phyloP scores from a whole-genome alignment of 768 basidiomycete species.

The Mycena capillaripes region DNA sequence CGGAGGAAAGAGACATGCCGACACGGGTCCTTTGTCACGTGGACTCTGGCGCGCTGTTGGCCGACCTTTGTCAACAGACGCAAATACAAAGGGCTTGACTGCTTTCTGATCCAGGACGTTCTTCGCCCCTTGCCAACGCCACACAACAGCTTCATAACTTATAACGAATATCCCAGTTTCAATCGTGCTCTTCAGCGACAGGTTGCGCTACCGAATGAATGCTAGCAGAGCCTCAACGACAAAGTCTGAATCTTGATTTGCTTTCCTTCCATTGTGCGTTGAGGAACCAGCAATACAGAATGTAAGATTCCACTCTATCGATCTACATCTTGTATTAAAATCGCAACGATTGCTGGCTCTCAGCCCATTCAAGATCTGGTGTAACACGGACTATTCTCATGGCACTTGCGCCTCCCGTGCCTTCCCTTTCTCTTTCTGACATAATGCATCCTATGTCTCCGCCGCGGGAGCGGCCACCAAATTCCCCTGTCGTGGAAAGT shows the following conservation, averaged over 20 bases:
- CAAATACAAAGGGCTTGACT: neutral
- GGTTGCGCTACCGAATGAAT: neutral
- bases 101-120: too few species aligned
- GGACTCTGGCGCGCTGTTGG: neutral
- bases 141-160: too few species aligned
- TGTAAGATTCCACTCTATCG: neutral
- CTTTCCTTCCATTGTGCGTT: neutral
- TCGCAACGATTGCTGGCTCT: neutral
- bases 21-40: neutral
- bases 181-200: neutral
- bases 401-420: conserved; percentile 31
- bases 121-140: neutral
- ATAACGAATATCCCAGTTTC: too few species aligned
- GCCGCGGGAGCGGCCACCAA: conserved; percentile 51
- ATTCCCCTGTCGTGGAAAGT: conserved; percentile 45
- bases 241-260: neutral
- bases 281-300: neutral
- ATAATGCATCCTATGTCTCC: conserved; percentile 69
- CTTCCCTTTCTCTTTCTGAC: conserved; percentile 66
- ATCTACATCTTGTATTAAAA: neutral
- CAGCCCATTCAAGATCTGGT: neutral
- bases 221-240: neutral
- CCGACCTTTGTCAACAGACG: neutral
- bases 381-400: neutral
- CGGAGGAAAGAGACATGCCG: conserved; percentile 60